Percentiles rank a stretch among this genome's conserved stretches.
Evolutionary conservation across 2,329 filamentous ascomycete genomes (phyloP).

Genomic region (Plenodomus tracheiphilus): DNA sequence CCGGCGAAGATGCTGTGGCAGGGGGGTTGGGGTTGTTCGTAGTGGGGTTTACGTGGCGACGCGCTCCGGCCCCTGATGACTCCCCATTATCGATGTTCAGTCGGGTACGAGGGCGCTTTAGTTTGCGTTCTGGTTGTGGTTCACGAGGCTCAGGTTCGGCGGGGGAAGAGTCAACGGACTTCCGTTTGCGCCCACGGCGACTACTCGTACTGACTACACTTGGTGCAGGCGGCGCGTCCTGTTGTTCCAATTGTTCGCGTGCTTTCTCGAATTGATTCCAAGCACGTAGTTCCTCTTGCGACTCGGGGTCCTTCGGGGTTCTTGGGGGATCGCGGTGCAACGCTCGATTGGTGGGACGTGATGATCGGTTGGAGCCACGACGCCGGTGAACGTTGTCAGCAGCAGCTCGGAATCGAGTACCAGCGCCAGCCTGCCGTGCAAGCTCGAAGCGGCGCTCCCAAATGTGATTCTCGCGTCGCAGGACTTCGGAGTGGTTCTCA

Average conservation of each 20-base stretch:
- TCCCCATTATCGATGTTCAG: slow-evolving; percentile 60
- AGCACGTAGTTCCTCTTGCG: slow-evolving; percentile 76
- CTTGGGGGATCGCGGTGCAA: slow-evolving; percentile 44
- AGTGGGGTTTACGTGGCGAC: slow-evolving; percentile 30
- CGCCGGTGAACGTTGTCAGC: slow-evolving; percentile 61
- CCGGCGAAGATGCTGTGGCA: slow-evolving; percentile 19
- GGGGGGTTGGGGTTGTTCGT: slow-evolving; percentile 8
- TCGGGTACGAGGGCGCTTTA: slow-evolving; percentile 84
- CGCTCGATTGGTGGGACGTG: slow-evolving; percentile 36
- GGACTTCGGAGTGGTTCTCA: slow-evolving; percentile 60
- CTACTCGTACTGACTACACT: slow-evolving; percentile 25
- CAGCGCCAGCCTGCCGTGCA: slow-evolving; percentile 76
- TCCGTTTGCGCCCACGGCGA: slow-evolving; percentile 70
- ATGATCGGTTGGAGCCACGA: slow-evolving; percentile 44
- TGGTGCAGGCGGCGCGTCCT: slow-evolving; percentile 21
- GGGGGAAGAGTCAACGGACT: slow-evolving; percentile 74
- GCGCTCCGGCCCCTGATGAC: slow-evolving; percentile 38
- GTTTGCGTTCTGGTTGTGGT: slow-evolving; percentile 70
- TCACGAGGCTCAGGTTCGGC: slow-evolving; percentile 65
- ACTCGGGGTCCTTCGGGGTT: slow-evolving; percentile 66
- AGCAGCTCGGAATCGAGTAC: slow-evolving; percentile 71
- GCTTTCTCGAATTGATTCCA: slow-evolving; percentile 92
- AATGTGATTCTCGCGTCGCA: slow-evolving; percentile 63
- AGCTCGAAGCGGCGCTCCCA: slow-evolving; percentile 86
- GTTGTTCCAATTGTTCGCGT: slow-evolving; percentile 59